Evolutionary conservation across 805 yeast species (phyloP).

Genomic region (Pichia pseudocactophila): DNA sequence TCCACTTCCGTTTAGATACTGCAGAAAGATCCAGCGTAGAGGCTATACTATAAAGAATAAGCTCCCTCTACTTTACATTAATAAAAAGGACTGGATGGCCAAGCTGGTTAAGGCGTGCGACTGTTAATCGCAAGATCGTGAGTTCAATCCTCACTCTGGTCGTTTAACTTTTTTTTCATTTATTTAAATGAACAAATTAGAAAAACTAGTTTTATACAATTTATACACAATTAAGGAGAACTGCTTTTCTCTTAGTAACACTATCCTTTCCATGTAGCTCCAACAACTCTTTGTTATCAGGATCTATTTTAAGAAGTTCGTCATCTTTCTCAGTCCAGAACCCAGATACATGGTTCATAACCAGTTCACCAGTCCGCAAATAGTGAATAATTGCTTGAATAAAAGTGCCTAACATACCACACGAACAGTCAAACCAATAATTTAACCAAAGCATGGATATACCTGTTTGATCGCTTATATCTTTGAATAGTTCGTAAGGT

Average conservation of each 20-base stretch:
- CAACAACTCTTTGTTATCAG: constrained; percentile 17
- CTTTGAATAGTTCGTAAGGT: constrained; percentile 23
- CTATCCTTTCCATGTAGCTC: constrained; percentile 25
- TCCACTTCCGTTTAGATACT: neutral
- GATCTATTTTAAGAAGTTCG: constrained; percentile 19
- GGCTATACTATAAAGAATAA: neutral
- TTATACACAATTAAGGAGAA: constrained; percentile 14
- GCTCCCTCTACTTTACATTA: no score
- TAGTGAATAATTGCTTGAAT: constrained; percentile 24
- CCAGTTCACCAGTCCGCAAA: constrained; percentile 22
- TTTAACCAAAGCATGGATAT: constrained; percentile 25
- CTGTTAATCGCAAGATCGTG: constrained; percentile 59
- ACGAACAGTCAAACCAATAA: constrained; percentile 29
- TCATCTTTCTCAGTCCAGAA: constrained; percentile 29
- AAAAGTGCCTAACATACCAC: constrained; percentile 26
- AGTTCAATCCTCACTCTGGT: constrained; percentile 55
- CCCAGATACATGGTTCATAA: constrained; percentile 20
- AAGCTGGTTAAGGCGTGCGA: constrained; percentile 56
- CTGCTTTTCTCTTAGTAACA: constrained; percentile 26
- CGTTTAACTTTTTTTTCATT: no score
- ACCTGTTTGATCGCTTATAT: constrained; percentile 23
- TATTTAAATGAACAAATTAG: no score
- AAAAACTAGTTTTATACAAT: no score
- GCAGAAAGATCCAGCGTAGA: neutral
- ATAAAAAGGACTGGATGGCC: constrained; percentile 55